phyloP scores from a whole-genome alignment of 108 stramenopile genomes.

The Skeletonema costatum region DNA sequence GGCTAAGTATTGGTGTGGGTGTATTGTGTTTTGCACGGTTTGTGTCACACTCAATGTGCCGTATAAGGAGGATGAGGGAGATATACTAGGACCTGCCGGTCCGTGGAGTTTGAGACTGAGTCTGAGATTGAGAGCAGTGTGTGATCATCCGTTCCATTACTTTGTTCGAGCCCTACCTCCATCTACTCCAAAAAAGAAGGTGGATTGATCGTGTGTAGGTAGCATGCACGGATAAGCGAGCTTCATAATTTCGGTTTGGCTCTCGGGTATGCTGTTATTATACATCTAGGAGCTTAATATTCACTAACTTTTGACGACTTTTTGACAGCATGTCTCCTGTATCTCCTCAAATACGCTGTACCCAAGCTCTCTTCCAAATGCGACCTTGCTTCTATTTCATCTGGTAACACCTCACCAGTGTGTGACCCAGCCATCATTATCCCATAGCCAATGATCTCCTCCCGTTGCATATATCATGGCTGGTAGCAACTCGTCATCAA shows the following conservation, averaged over 20 bases:
- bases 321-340: background rate
- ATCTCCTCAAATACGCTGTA: slow-evolving; percentile 38
- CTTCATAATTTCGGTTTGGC: background rate
- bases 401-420: slow-evolving; percentile 12
- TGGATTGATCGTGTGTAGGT: background rate
- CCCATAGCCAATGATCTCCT: slow-evolving; percentile 38
- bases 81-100: slow-evolving; percentile 40
- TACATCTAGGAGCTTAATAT: background rate
- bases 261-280: no score
- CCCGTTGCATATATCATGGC: slow-evolving; percentile 45
- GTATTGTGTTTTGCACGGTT: slow-evolving; percentile 36
- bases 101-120: slow-evolving; percentile 38
- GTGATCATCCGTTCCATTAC: slow-evolving; percentile 49
- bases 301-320: background rate
- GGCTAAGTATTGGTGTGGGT: slow-evolving; percentile 26
- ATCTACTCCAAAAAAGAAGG: slow-evolving; percentile 23
- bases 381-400: slow-evolving; percentile 24
- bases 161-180: slow-evolving; percentile 39
- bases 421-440: slow-evolving; percentile 16
- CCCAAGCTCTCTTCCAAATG: slow-evolving; percentile 26
- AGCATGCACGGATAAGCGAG: background rate
- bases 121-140: slow-evolving; percentile 32
- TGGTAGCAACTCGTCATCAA: slow-evolving; percentile 35
- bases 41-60: slow-evolving; percentile 32
- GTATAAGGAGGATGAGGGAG: slow-evolving; percentile 42